Evolutionary conservation across 129 eudicot genomes (phyloP).

Genomic region (Helianthus tuberosus): DNA sequence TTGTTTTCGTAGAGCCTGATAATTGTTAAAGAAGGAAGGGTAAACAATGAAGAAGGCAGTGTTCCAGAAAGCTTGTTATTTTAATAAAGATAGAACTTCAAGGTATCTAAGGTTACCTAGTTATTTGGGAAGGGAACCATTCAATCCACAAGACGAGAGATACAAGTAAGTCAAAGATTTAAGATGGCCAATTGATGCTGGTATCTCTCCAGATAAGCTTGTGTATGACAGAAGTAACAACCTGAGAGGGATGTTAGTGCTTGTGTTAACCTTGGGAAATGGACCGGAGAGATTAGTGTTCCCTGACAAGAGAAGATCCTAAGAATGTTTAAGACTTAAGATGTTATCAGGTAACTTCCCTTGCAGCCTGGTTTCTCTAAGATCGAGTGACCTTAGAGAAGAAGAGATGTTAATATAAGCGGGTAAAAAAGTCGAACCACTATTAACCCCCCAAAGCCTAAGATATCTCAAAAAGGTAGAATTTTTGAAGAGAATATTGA

Average conservation of each 20-base stretch:
- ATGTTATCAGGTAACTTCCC: slow-evolving; percentile 33
- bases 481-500: slow-evolving; percentile 15
- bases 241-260: too few species aligned
- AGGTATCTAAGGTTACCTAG: background rate
- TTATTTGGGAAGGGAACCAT: background rate
- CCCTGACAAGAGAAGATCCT: background rate
- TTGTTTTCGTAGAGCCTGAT: too few species aligned
- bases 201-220: too few species aligned
- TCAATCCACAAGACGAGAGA: background rate
- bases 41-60: too few species aligned
- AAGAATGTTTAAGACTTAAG: slow-evolving; percentile 37
- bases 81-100: background rate
- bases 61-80: too few species aligned
- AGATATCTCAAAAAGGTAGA: slow-evolving; percentile 17
- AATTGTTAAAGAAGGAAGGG: too few species aligned
- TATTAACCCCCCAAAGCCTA: too few species aligned
- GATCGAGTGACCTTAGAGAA: slow-evolving; percentile 24
- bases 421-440: slow-evolving; percentile 21
- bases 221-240: too few species aligned
- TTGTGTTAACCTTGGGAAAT: slow-evolving; percentile 23
- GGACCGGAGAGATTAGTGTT: slow-evolving; percentile 19
- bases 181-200: too few species aligned
- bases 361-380: slow-evolving; percentile 1
- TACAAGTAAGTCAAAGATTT: too few species aligned
- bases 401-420: slow-evolving; percentile 14